phyloP scores from a whole-genome alignment of 768 basidiomycete species.

The Pisolithus albus region DNA sequence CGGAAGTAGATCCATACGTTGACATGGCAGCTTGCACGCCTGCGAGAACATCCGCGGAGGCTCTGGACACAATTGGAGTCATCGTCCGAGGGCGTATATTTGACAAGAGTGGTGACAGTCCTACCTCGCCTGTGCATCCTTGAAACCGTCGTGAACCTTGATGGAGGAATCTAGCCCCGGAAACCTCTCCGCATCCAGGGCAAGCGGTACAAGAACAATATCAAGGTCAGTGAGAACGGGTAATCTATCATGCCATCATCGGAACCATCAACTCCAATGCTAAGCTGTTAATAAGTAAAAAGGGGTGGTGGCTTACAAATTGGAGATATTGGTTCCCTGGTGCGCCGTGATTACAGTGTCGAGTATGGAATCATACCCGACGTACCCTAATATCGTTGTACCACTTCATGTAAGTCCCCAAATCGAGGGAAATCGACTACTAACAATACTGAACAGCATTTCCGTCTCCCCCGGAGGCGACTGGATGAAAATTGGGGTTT shows the following conservation, averaged over 20 bases:
- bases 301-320: constrained; percentile 17
- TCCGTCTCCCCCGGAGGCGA: constrained; percentile 45
- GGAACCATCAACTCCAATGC: background rate
- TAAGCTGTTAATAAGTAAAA: background rate
- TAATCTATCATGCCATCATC: constrained; percentile 16
- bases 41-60: constrained; percentile 34
- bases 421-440: background rate
- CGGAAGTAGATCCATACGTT: constrained; percentile 26
- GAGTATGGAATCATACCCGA: constrained; percentile 42
- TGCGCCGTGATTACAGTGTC: constrained; percentile 32
- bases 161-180: constrained; percentile 40
- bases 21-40: constrained; percentile 40
- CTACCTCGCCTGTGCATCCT: constrained; percentile 37
- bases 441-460: constrained; percentile 37
- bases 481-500: constrained; percentile 40
- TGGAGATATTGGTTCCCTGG: constrained; percentile 27
- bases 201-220: constrained; percentile 23
- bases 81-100: background rate
- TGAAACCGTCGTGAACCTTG: constrained; percentile 43
- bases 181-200: constrained; percentile 37
- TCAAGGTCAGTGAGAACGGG: constrained; percentile 38
- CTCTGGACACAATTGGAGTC: constrained; percentile 17
- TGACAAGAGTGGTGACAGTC: constrained; percentile 3
- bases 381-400: constrained; percentile 36
- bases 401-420: background rate